Evolutionary conservation across 164 flowering plant species (phyloP).

Genomic region (Annona cherimola): DNA sequence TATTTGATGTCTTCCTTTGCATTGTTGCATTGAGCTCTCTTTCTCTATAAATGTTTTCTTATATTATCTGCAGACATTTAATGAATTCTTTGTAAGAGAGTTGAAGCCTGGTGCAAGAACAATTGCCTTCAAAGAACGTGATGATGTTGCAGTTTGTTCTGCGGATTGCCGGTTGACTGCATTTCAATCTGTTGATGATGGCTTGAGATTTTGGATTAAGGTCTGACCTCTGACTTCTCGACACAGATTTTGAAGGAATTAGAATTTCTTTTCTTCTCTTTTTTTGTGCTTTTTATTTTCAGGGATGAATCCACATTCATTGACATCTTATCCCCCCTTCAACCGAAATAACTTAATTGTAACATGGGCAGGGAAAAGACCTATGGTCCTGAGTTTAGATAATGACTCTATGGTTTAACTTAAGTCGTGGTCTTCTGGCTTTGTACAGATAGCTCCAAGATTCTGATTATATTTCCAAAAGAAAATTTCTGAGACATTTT

Average conservation of each 20-base stretch:
- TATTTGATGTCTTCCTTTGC: not conserved
- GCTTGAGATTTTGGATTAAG: slow-evolving; percentile 91
- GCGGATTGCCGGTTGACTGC: slow-evolving; percentile 93
- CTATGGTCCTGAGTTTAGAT: too few species aligned
- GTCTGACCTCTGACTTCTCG: slow-evolving; percentile 24
- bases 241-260: not conserved
- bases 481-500: too few species aligned
- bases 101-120: slow-evolving; percentile 80
- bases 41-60: not conserved
- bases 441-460: too few species aligned
- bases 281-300: too few species aligned
- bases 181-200: slow-evolving; percentile 62
- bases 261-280: too few species aligned
- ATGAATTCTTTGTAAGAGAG: slow-evolving; percentile 89
- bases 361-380: too few species aligned
- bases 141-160: slow-evolving; percentile 82
- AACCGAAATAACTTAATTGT: too few species aligned
- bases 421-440: too few species aligned
- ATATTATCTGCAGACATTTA: slow-evolving; percentile 73
- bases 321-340: too few species aligned
- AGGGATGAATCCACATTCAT: too few species aligned
- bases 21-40: not conserved
- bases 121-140: slow-evolving; percentile 56
- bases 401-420: too few species aligned
- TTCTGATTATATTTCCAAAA: too few species aligned